Evolutionary conservation across 2,329 filamentous ascomycete species (phyloP), one percentile per base, ranked within the genome.

Genomic region (Colletotrichum abscissum): DNA sequence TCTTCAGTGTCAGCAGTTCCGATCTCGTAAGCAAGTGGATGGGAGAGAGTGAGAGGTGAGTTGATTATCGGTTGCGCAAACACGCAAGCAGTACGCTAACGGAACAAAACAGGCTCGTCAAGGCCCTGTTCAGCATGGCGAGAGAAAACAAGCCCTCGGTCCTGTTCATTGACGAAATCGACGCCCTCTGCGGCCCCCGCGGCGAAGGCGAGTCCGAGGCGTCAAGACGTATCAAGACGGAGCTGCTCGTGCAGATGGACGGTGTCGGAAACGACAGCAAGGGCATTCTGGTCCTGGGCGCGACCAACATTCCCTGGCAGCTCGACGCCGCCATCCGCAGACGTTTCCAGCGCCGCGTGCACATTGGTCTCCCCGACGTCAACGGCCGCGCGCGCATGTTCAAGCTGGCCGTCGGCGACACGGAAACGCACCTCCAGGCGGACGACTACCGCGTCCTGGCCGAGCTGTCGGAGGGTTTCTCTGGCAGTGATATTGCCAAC

Each of bases 11-110:
- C 77, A 97, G 94, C 85, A 97, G 94, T 88, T 97, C 95, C 81
- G 97, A 99, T 82, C 84, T 99, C 83, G 97, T 99, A 74, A 98
- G 95, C 83, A 99, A 99, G 82, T 99, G 97, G 97, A 99, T 99
- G 97, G 97, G 97, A 86, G 97, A 99, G 85, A 97, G 94, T 88
- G 97, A 99, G 91, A 91, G 95, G 94, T 97, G 86, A 62, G 88
- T 55, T 26, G 24, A 26, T 19, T 42, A 19, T 7, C 38, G 16
- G 16, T 42, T 42, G 7, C 19, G 22, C 59, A 26, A 12, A 28
- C 38, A 4, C 5, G 7, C 42, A 49, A n/a, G 49, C 30, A 4
- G 24, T 38, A 56, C n/a, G n/a, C 66, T 69, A 52, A 69, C 19
- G 28, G 1, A 7, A 16, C 1, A 12, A 49, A 49, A 59, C 79